Conservation (phyloP, 805 yeast genomes). For the Teunomyces pallodes region DNA sequence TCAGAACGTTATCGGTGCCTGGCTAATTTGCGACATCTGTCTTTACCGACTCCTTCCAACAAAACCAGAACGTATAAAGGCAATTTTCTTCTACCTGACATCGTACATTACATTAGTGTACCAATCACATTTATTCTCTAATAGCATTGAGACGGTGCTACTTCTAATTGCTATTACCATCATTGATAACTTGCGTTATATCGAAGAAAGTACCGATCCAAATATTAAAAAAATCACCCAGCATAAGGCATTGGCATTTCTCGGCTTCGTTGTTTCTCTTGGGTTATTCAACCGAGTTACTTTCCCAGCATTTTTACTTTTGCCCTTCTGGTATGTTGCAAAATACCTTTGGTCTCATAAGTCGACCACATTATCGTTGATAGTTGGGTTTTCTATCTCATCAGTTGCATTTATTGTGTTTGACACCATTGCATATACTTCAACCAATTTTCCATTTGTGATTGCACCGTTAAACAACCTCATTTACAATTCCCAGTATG, state of each 20-base stretch:
- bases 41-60: conserved; percentile 48
- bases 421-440: conserved; percentile 47
- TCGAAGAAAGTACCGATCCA: not conserved
- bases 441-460: conserved; percentile 23
- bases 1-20: conserved; percentile 38
- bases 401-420: conserved; percentile 38
- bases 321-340: conserved; percentile 55
- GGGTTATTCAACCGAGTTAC: conserved; percentile 88
- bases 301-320: conserved; percentile 66
- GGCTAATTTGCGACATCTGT: conserved; percentile 39
- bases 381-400: conserved; percentile 32
- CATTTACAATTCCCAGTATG: conserved; percentile 57
- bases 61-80: conserved; percentile 48
- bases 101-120: conserved; percentile 72
- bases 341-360: conserved; percentile 40
- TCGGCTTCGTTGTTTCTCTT: conserved; percentile 53
- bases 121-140: conserved; percentile 89
- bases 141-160: conserved; percentile 69
- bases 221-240: not conserved
- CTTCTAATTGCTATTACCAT: conserved; percentile 50
- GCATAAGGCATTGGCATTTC: conserved; percentile 13
- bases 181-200: conserved; percentile 41
- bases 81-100: conserved; percentile 49
- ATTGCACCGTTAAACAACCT: conserved; percentile 79
- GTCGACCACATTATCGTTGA: conserved; percentile 24